A percentile compares a stretch with the other conserved stretches of the same genome.
These are phyloP conservation scores for Bipolaris gigantea DNA, from an alignment of 2,329 filamentous ascomycete species.

Conservation along the genomic window DNA sequence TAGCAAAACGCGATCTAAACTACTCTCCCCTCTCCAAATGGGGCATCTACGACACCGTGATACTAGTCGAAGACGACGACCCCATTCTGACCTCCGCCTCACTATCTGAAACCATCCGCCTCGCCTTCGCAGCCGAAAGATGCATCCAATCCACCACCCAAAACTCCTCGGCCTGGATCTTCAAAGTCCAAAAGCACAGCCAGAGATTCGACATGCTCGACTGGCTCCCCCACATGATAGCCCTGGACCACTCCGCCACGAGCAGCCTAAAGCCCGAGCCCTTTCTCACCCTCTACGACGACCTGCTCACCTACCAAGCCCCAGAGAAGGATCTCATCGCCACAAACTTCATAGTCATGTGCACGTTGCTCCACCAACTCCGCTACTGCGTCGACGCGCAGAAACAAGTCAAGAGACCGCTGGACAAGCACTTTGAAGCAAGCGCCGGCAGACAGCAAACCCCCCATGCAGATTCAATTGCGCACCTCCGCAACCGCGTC, in stretches of 20 bases:
- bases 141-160: not conserved
- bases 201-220: slow-evolving; percentile 11
- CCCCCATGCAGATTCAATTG: too few relatives aligned
- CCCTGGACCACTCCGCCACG: slow-evolving; percentile 19
- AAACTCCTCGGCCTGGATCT: not conserved
- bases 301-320: slow-evolving; percentile 5
- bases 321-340: slow-evolving; percentile 13
- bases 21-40: not conserved
- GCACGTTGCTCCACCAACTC: slow-evolving; percentile 14
- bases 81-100: slow-evolving; percentile 4
- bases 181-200: not conserved
- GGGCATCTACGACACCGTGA: not conserved
- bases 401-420: not conserved
- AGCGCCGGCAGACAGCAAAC: not conserved
- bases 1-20: slow-evolving; percentile 12
- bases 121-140: slow-evolving; percentile 22
- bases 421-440: not conserved
- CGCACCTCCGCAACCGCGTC: slow-evolving; percentile 6
- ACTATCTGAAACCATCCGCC: slow-evolving; percentile 14
- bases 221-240: slow-evolving; percentile 29
- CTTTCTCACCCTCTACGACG: slow-evolving; percentile 17
- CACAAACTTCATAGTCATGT: slow-evolving; percentile 21
- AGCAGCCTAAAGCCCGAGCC: slow-evolving; percentile 11
- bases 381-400: not conserved
- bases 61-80: slow-evolving; percentile 14